Evolutionary conservation across 1,139 yeast genomes (phyloP).

Genomic region (Scheffersomyces cryptocercus): DNA sequence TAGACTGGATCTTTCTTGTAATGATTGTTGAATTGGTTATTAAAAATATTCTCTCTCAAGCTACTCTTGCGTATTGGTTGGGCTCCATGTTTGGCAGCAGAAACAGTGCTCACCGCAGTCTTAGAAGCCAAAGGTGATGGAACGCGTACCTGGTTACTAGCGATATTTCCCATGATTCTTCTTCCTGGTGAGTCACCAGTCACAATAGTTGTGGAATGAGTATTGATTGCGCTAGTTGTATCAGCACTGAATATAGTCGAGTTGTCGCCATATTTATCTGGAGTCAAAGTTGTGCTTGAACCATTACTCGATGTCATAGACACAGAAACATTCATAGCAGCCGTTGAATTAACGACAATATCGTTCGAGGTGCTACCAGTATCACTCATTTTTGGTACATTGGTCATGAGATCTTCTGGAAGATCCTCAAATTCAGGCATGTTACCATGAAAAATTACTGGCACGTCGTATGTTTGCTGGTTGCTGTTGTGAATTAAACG

Average conservation of each 20-base stretch:
- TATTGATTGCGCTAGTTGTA: conserved; percentile 4
- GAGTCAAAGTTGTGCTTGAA: conserved; percentile 23
- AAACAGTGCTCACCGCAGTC: neutral
- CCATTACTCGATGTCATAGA: conserved; percentile 16
- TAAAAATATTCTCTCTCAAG: conserved; percentile 4
- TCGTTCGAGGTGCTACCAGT: conserved; percentile 10
- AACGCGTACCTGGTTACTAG: neutral
- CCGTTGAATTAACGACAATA: neutral
- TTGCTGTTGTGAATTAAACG: conserved; percentile 17
- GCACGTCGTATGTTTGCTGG: conserved; percentile 19
- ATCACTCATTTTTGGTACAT: conserved; percentile 20
- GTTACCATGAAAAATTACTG: conserved; percentile 31
- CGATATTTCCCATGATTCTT: neutral
- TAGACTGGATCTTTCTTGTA: conserved; percentile 44
- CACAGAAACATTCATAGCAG: conserved; percentile 9
- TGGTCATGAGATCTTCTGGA: conserved; percentile 37
- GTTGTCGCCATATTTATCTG: conserved; percentile 5
- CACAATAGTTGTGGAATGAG: conserved; percentile 4
- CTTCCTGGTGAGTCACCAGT: conserved; percentile 5
- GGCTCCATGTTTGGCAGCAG: neutral
- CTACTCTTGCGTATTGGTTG: neutral
- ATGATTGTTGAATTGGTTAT: conserved; percentile 43
- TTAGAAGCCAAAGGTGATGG: conserved; percentile 1
- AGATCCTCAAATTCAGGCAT: conserved; percentile 45
- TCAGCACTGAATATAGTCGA: neutral